Percentiles rank a stretch among this genome's conserved stretches.
These are phyloP conservation scores for Globisporangium mamillatum DNA, from an alignment of 352 stramenopile genomes.

Conservation along the genomic window DNA sequence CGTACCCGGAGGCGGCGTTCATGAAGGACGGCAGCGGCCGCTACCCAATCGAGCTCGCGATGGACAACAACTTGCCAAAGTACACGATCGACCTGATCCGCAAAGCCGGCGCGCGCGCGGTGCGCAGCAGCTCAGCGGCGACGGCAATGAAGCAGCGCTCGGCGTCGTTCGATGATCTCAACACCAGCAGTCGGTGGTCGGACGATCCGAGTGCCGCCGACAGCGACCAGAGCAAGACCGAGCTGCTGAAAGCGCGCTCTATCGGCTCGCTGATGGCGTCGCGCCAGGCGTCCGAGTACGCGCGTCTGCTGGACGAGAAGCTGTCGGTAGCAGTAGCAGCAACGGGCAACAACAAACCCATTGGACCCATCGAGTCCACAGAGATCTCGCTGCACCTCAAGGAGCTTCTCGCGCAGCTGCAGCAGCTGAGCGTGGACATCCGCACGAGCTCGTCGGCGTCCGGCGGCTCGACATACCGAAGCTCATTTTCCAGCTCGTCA, in stretches of 20 bases:
- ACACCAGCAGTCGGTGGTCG: slow-evolving; percentile 15
- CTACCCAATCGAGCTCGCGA: slow-evolving; percentile 65
- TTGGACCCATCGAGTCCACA: slow-evolving; percentile 48
- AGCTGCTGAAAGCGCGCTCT: slow-evolving; percentile 49
- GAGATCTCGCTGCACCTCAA: slow-evolving; percentile 66
- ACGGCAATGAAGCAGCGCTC: slow-evolving; percentile 28
- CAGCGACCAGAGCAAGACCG: slow-evolving; percentile 23
- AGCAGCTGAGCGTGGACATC: slow-evolving; percentile 69
- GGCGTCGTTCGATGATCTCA: slow-evolving; percentile 32
- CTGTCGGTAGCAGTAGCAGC: background rate
- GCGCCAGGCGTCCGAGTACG: slow-evolving; percentile 36
- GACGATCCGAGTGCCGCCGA: slow-evolving; percentile 12
- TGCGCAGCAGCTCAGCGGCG: slow-evolving; percentile 26
- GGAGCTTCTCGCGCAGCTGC: slow-evolving; percentile 66
- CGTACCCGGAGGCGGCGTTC: slow-evolving; percentile 28
- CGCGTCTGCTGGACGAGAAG: slow-evolving; percentile 36
- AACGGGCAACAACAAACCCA: slow-evolving; percentile 2
- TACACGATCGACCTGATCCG: slow-evolving; percentile 72
- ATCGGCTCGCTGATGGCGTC: slow-evolving; percentile 43
- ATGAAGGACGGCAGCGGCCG: slow-evolving; percentile 50
- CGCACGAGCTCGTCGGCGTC: slow-evolving; percentile 49
- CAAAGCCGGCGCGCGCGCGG: slow-evolving; percentile 42
- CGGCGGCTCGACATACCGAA: slow-evolving; percentile 60
- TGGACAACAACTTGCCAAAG: slow-evolving; percentile 56
- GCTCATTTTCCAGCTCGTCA: slow-evolving; percentile 68